Base-by-base conservation (phyloP, 2,329 filamentous ascomycete species). In the Chaetomium sp. region DNA sequence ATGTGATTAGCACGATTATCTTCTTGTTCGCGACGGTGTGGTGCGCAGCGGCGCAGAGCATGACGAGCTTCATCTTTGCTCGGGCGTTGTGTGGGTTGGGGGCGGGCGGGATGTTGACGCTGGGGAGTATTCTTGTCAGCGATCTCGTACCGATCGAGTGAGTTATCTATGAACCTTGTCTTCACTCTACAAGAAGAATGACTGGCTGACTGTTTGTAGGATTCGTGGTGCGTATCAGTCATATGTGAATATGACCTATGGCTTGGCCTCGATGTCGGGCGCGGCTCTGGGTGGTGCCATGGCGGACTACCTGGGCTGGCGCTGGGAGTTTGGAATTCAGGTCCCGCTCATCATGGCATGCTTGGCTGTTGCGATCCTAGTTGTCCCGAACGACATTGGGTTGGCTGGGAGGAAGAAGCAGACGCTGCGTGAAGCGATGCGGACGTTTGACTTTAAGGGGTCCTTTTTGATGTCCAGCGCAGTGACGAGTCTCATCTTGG, bases 141-240 rank as follows among this genome's bases (percentile, higher is more conserved):
- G 87, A 91, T 67, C 71, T 90, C 48, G 86, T 91, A 38, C 85
- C 85, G 1, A 87, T 91, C 60, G 80, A 87, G 72, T 84, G 75
- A 68, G 74, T 74, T 33, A 6, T 37, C 14, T 37, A 6, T 47
- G 35, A 14, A 9, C 2, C 9, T 44, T 11, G 19, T 27, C 19
- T 27, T 27, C 19, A 3, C 11, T n/a, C 14, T 6, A 6, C 40
- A 6, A 12, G 40, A 42, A 6, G 6, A 14, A 8, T n/a, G 5
- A 12, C 6, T 6, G 8, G 45, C 19, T 6, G 38, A 8, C 38
- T 41, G 46, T 51, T 14, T 19, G 74, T 71, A 63, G 71, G 69
- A 63, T 62, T 27, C 76, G 88, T n/a, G 86, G 87, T 3, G 79
- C 80, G 4, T 91, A 88, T 62, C 88, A 91, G 67, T 84, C 84